These are phyloP conservation scores for Ceraceosorus guamensis DNA, from an alignment of 1,284 basidiomycete species.

Conservation along the genomic window DNA sequence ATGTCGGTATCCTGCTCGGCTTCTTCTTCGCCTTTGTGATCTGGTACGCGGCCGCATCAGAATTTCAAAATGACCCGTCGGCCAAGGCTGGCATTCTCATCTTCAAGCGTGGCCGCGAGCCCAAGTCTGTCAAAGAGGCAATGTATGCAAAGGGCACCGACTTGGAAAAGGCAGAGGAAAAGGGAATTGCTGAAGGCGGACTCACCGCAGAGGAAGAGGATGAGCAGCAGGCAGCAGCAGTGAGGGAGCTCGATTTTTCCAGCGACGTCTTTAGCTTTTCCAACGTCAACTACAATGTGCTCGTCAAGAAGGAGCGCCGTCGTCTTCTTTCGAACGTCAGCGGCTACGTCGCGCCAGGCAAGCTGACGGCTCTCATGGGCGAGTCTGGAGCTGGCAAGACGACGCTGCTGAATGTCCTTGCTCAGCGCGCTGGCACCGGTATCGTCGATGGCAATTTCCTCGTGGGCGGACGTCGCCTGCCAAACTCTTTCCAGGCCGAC, in stretches of 20 bases:
- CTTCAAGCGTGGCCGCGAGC: conserved; percentile 25
- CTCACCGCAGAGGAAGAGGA: not conserved
- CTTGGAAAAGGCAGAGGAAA: not conserved
- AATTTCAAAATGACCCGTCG: conserved; percentile 32
- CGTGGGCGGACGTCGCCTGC: conserved; percentile 23
- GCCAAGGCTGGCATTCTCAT: conserved; percentile 34
- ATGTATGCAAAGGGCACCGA: not conserved
- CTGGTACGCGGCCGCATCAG: conserved; percentile 26
- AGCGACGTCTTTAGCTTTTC: conserved; percentile 28
- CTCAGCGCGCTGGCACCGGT: conserved; percentile 27
- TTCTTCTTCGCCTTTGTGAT: conserved; percentile 30
- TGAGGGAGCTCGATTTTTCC: not conserved
- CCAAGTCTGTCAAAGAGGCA: not conserved
- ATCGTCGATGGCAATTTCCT: conserved; percentile 26
- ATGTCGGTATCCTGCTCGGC: conserved; percentile 33
- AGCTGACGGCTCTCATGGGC: conserved; percentile 41
- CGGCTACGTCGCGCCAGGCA: conserved; percentile 33
- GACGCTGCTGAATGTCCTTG: conserved; percentile 36
- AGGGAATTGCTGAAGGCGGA: not conserved
- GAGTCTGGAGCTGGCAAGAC: conserved; percentile 42
- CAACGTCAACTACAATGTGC: conserved; percentile 31
- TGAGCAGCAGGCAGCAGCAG: no score
- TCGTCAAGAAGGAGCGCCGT: conserved; percentile 29
- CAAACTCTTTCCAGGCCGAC: conserved; percentile 30
- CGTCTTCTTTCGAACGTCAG: conserved; percentile 50